Evolutionary conservation across 2,329 filamentous ascomycete genomes (phyloP), one percentile per base, ranked within the genome.

Genomic region (Clarireedia hainanense): DNA sequence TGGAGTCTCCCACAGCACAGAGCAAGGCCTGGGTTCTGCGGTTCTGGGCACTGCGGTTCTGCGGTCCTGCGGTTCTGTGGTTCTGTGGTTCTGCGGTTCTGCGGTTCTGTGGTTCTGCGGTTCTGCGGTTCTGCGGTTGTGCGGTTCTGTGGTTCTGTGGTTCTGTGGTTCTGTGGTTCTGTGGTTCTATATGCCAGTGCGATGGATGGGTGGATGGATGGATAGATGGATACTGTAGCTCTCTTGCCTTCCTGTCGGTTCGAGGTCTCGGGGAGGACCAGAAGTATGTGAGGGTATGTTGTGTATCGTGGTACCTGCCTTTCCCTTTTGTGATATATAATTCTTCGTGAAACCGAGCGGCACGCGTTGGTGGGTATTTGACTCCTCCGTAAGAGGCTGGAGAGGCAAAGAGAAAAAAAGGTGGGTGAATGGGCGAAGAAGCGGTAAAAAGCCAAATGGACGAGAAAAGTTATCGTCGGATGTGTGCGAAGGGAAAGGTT

Each of bases 341-440:
- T 55, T 34, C 2, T 50, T 45, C 30, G 26, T 45, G 27, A 55
- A 55, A 26, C 20, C 50, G 17, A 55, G 52, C 52, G 52, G 47
- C 50, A 45, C 15, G 47, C 52, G 46, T 50, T 43, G 52, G 50
- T 47, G 52, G 26, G 40, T 50, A 50, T 24, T 23, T 12, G 43
- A 36, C 39, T 45, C 52, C 37, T 55, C 36, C 26, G 23, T 23
- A 23, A 55, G 50, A 50, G 46, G 52, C 52, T 50, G 52, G 52
- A 49, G 15, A 43, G 42, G 42, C 20, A 20, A 24, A 24, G 20
- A 17, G 36, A 15, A 34, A 27, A 27, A 47, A 55, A 55, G 52
- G 52, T 55, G 52, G 52, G 45, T 20, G 47, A 50, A 24, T 40
- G 40, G 15, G 40, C n/a, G 43, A 55, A 55, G 47, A 50, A 55